These are phyloP conservation scores for Ramaria sp. DNA, from an alignment of 768 basidiomycete genomes.

Conservation along the genomic window DNA sequence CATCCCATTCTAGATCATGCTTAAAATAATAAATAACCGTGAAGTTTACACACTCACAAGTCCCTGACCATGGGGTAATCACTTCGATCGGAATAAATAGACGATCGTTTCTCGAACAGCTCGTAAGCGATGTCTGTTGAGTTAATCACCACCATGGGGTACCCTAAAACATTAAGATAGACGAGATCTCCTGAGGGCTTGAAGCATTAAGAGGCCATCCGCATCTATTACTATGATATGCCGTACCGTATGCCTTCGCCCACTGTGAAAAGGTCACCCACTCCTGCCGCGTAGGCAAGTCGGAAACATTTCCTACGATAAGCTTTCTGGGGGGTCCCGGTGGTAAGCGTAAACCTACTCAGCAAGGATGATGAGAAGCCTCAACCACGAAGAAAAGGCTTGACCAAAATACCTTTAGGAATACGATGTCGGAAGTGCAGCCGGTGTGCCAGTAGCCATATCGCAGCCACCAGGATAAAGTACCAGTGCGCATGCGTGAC, in stretches of 20 bases:
- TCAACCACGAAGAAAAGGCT: no score
- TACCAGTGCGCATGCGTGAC: no score
- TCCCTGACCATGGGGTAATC: neutral
- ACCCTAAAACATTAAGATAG: neutral
- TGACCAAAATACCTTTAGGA: no score
- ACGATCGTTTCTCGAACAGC: conserved; percentile 1
- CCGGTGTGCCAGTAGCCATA: no score
- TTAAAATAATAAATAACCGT: conserved; percentile 11
- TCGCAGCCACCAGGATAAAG: no score
- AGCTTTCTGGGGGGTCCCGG: conserved; percentile 16
- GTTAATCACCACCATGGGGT: neutral
- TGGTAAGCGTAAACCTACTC: conserved; percentile 8
- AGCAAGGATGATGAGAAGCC: neutral
- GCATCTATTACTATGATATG: neutral
- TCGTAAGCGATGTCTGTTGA: neutral
- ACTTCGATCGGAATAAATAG: neutral
- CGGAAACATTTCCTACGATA: conserved; percentile 15
- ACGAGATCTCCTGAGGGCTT: neutral
- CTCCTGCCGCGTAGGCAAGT: conserved; percentile 13
- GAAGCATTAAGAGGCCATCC: neutral
- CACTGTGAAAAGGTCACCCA: conserved; percentile 37
- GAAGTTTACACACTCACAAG: neutral
- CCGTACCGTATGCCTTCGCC: conserved; percentile 40
- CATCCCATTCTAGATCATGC: conserved; percentile 21
- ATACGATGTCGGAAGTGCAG: no score